Evolutionary conservation across 495 filamentous ascomycete species (phyloP), one percentile per base, ranked within the genome.

Genomic region (Gamarada debralockiae): DNA sequence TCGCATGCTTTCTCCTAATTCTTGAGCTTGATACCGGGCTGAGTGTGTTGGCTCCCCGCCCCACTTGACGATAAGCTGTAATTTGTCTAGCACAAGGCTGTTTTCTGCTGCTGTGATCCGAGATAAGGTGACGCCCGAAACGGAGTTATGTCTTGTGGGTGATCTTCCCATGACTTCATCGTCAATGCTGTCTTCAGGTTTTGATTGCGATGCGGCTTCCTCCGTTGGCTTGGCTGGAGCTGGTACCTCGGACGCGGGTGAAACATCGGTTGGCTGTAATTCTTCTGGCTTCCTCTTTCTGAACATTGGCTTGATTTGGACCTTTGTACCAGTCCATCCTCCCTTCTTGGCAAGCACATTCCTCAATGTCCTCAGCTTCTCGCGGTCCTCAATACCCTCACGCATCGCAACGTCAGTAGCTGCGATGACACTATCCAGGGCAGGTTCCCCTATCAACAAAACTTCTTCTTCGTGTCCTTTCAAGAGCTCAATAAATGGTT

Each of bases 241-340:
- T 21, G 40, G 5, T 21, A 22, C 10, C 40, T 43, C 17, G 9
- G 40, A 20, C 10, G 9, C 17, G 40, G 40, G 20, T 18, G 17
- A 7, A 34, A 25, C 21, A 44, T 18, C 20, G 13, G 36, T 15
- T 4, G 51, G 43, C 12, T 56, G 25, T 37, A 67, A 57, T 15
- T 67, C 66, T 49, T 85, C 79, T 10, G 76, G 74, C 65, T 84
- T 86, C 45, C 83, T 74, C 67, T 90, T 96, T 34, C 89, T 82
- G 68, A 97, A 98, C 87, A 98, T 91, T 1, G 93, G 93, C 70
- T 98, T 98, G 61, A 98, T 97, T 70, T 98, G 93, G 22, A 98
- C 92, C 69, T 98, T 98, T 3, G 93, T 98, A 0, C 93, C 93
- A 8, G 90, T 82, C 88, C 90, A 96, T 10, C 81, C 83, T 9